Evolutionary conservation across 1,139 yeast species (phyloP), one percentile per base, ranked within the genome.

Genomic region (Blastobotrys aristatus): DNA sequence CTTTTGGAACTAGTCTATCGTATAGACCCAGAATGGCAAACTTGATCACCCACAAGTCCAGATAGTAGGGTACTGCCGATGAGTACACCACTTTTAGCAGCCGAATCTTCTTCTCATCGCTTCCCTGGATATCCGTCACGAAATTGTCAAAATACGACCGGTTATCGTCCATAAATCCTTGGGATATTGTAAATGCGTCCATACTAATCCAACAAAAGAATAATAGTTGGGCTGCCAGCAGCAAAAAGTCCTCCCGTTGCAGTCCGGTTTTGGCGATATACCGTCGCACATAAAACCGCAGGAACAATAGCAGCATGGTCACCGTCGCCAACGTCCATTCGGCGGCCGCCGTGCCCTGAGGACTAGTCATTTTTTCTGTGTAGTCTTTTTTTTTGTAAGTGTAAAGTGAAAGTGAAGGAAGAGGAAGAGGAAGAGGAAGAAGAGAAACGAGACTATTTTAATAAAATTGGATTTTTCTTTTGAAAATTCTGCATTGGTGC

Each of bases 11-110:
- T 31, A 62, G 52, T 29, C 64, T 53, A 44, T 55, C 60, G 50
- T 60, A 62, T 32, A 62, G 53, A 8, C 63, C 62, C 27, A 62
- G 44, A 34, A 62, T 54, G n/a, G 64, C 60, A 39, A 54, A 57
- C 48, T 62, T 62, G 53, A 62, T 57, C 46, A 53, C 44, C 66
- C 66, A 62, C 29, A 62, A 50, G 30, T 58, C 54, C 33, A 61
- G 36, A 44, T 61, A 62, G 54, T 62, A 62, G 3, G 65, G 64
- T 4, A 54, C 51, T 4, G 65, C 49, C 24, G 65, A 61, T 14
- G 64, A 53, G 41, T 59, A 62, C 27, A 61, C 53, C 13, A 57
- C 54, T 48, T 60, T 62, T 46, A 62, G 55, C 14, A 61, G 58
- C 17, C 24, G 44, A 18, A 53, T 36, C 44, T 53, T 48, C 32